These are phyloP conservation scores for Diaporthe citriasiana DNA, from an alignment of 2,329 filamentous ascomycete genomes.

Conservation along the genomic window DNA sequence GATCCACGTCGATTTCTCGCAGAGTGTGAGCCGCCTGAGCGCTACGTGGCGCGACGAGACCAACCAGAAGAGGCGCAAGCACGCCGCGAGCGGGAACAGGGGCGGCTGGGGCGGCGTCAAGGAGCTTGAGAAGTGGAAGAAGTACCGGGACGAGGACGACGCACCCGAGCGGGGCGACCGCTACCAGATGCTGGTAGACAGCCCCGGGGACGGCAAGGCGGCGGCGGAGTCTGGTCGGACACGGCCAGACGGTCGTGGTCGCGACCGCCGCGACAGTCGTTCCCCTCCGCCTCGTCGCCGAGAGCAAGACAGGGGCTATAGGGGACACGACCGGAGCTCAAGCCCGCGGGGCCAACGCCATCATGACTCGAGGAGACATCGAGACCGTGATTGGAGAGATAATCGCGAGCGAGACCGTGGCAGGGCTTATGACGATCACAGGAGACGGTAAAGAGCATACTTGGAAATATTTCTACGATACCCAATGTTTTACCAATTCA, in stretches of 20 bases:
- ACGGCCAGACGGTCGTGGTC: slow-evolving; percentile 6
- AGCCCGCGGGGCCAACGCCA: slow-evolving; percentile 48
- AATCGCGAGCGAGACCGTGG: slow-evolving; percentile 46
- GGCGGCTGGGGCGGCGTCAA: slow-evolving; percentile 94
- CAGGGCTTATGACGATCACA: slow-evolving; percentile 49
- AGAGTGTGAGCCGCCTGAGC: slow-evolving; percentile 90
- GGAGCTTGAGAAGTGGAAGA: slow-evolving; percentile 88
- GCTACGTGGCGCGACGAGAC: slow-evolving; percentile 90
- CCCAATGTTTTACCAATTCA: slow-evolving; percentile 7
- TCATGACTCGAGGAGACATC: slow-evolving; percentile 44
- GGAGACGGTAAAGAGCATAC: slow-evolving; percentile 40
- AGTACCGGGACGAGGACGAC: slow-evolving; percentile 79
- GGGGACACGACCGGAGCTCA: slow-evolving; percentile 62
- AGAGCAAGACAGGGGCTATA: slow-evolving; percentile 41
- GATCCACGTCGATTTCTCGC: slow-evolving; percentile 98
- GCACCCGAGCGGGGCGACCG: slow-evolving; percentile 57
- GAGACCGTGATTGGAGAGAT: slow-evolving; percentile 45
- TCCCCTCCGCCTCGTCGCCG: slow-evolving; percentile 38
- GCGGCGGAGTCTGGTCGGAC: slow-evolving; percentile 12
- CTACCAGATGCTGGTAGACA: slow-evolving; percentile 84
- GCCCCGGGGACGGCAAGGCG: slow-evolving; percentile 76
- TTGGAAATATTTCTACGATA: not conserved
- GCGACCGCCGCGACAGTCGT: slow-evolving; percentile 23
- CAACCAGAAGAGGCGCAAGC: slow-evolving; percentile 78
- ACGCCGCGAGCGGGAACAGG: slow-evolving; percentile 60